A percentile compares a stretch with the other conserved stretches of the same genome.
Evolutionary conservation across 805 yeast species (phyloP).

Genomic region (Clavispora santaluciae): DNA sequence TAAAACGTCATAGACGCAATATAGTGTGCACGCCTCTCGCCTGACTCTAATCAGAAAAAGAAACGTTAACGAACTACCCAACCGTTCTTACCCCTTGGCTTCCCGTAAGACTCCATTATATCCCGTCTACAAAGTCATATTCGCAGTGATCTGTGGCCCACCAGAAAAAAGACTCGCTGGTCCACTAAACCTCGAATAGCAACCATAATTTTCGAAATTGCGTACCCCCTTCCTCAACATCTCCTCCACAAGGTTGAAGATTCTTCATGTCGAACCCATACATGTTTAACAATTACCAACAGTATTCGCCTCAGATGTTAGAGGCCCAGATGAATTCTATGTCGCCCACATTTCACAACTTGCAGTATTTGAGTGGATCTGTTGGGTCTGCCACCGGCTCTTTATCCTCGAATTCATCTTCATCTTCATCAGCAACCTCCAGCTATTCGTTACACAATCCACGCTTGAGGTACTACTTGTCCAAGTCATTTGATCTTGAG

Average conservation of each 20-base stretch:
- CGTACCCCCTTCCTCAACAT: neutral
- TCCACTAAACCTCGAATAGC: neutral
- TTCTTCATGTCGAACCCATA: conserved; percentile 32
- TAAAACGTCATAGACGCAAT: neutral
- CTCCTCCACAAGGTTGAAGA: neutral
- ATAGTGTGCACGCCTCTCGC: neutral
- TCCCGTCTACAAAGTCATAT: neutral
- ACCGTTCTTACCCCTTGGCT: neutral
- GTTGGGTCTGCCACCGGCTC: conserved; percentile 5
- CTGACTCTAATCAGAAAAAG: neutral
- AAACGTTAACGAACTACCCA: neutral
- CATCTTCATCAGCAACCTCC: conserved; percentile 11
- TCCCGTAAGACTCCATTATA: neutral
- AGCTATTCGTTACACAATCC: conserved; percentile 42
- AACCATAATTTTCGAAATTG: neutral
- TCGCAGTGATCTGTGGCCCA: neutral
- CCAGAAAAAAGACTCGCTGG: neutral
- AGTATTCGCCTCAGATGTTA: conserved; percentile 27
- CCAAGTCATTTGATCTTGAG: conserved; percentile 57
- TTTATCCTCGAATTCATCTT: conserved; percentile 12
- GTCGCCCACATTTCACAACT: conserved; percentile 29
- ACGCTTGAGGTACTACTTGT: conserved; percentile 51
- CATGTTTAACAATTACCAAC: conserved; percentile 29
- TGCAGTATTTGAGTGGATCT: conserved; percentile 17
- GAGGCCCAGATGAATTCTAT: conserved; percentile 18